phyloP scores from a whole-genome alignment of 148 eudicot genomes.

The Vaccinium corymbosum region DNA sequence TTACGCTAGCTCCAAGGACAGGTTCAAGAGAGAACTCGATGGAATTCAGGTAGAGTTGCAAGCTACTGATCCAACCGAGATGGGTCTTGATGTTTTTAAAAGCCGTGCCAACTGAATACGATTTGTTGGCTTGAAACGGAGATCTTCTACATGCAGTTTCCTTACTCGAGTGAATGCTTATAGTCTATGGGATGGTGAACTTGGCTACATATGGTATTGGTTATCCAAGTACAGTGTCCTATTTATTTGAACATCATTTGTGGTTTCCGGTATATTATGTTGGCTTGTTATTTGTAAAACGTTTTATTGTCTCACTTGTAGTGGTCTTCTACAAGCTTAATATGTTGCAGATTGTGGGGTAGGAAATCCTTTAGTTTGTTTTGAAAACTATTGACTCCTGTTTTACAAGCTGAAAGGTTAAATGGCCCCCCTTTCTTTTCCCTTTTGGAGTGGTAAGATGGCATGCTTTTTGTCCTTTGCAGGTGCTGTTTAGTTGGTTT shows the following conservation, averaged over 20 bases:
- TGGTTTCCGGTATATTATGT: conserved; percentile 18
- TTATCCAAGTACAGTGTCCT: conserved; percentile 7
- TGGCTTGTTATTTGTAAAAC: conserved; percentile 19
- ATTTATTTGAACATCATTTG: conserved; percentile 10
- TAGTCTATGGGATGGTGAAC: conserved; percentile 20
- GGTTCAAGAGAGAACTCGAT: conserved; percentile 28
- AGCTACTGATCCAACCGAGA: conserved; percentile 30
- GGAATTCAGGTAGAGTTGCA: conserved; percentile 30
- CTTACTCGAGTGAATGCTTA: conserved; percentile 15
- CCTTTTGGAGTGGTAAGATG: conserved; percentile 5
- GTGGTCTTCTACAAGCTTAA: conserved; percentile 21
- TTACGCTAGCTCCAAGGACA: conserved; percentile 29
- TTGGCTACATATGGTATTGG: conserved; percentile 19
- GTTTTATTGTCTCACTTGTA: conserved; percentile 17
- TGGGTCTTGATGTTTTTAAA: conserved; percentile 23
- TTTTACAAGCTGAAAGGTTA: conserved; percentile 8
- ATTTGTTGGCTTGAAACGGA: neutral
- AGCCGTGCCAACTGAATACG: conserved; percentile 23
- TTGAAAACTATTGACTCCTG: conserved; percentile 9
- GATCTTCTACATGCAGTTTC: conserved; percentile 13
- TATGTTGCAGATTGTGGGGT: conserved; percentile 22
- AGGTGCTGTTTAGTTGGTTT: conserved; percentile 8
- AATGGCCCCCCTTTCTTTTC: conserved; percentile 6
- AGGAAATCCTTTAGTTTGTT: conserved; percentile 8
- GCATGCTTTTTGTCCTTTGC: neutral